Conservation (phyloP, 495 filamentous ascomycete species). For the Penicillium subrubescens region DNA sequence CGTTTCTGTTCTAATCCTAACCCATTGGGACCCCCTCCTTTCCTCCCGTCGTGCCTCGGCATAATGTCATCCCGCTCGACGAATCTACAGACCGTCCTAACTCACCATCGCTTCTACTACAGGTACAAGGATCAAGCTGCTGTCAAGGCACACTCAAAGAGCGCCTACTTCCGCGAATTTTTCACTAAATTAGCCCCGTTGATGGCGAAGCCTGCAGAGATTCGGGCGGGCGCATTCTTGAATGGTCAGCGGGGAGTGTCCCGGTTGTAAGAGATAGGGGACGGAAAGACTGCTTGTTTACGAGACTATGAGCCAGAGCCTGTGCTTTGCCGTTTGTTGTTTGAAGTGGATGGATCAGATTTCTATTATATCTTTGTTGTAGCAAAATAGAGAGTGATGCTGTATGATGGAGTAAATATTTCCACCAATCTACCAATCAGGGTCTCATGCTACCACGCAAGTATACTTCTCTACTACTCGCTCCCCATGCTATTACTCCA, state of each 20-base stretch:
- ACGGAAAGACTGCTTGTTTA: no score
- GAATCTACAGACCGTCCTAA: neutral
- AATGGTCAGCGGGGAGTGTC: conserved; percentile 25
- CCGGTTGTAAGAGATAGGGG: conserved; percentile 19
- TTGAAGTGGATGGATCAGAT: neutral
- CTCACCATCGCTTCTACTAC: neutral
- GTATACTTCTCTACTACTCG: neutral
- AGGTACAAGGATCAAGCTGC: conserved; percentile 39
- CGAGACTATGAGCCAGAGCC: neutral
- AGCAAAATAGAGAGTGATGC: neutral
- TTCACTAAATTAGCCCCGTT: conserved; percentile 21
- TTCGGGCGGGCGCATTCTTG: conserved; percentile 30
- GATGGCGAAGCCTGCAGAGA: conserved; percentile 31
- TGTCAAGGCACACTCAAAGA: conserved; percentile 27
- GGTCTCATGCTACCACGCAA: neutral
- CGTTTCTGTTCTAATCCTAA: neutral
- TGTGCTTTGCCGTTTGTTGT: neutral
- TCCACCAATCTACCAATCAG: neutral
- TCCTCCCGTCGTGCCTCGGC: conserved; percentile 20
- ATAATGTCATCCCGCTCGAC: neutral
- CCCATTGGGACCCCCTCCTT: neutral
- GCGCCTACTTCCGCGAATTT: conserved; percentile 34
- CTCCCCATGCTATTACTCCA: no score
- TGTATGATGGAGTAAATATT: neutral
- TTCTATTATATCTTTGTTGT: neutral